A percentile compares a stretch with the other conserved stretches of the same genome.
phyloP scores from a whole-genome alignment of 2,329 filamentous ascomycete genomes.

The Curvularia lunata region DNA sequence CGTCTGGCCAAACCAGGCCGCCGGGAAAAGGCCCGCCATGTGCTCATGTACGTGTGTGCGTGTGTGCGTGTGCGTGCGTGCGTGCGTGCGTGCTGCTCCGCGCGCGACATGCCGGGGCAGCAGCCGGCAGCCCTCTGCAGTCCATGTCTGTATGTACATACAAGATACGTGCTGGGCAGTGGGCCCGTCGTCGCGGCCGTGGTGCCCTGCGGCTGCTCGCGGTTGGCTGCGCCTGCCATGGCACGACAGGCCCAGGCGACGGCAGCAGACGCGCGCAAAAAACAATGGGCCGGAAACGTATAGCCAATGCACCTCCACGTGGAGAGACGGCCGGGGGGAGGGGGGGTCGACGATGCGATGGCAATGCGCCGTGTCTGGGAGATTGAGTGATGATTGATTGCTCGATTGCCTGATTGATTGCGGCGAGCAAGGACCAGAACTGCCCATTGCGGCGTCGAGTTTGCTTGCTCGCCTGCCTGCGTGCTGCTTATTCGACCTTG shows the following conservation, averaged over 20 bases:
- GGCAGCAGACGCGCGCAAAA: slow-evolving; percentile 33
- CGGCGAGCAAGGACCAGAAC: slow-evolving; percentile 18
- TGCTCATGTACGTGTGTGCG: too few species aligned
- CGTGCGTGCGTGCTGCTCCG: too few species aligned
- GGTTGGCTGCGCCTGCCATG: slow-evolving; percentile 3
- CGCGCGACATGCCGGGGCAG: not conserved
- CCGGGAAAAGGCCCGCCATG: slow-evolving; percentile 29
- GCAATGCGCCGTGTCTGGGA: slow-evolving; percentile 25
- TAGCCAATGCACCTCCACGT: slow-evolving; percentile 39
- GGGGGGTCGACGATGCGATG: slow-evolving; percentile 23
- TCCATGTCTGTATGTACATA: not conserved
- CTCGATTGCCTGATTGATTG: slow-evolving; percentile 27
- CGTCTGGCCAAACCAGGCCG: slow-evolving; percentile 36
- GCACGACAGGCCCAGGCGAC: slow-evolving; percentile 8
- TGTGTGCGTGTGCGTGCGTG: too few species aligned
- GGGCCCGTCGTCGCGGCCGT: not conserved
- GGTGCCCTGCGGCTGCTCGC: slow-evolving; percentile 6
- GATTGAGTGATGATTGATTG: too few species aligned
- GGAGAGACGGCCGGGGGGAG: slow-evolving; percentile 28
- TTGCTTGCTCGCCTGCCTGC: not conserved
- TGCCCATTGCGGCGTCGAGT: too few species aligned
- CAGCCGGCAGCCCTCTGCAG: not conserved
- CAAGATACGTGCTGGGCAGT: too few species aligned
- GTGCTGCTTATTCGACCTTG: slow-evolving; percentile 35
- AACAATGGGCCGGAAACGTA: slow-evolving; percentile 17